Evolutionary conservation across 176 grass and related monocot genomes (phyloP).

Genomic region (Areca catechu): DNA sequence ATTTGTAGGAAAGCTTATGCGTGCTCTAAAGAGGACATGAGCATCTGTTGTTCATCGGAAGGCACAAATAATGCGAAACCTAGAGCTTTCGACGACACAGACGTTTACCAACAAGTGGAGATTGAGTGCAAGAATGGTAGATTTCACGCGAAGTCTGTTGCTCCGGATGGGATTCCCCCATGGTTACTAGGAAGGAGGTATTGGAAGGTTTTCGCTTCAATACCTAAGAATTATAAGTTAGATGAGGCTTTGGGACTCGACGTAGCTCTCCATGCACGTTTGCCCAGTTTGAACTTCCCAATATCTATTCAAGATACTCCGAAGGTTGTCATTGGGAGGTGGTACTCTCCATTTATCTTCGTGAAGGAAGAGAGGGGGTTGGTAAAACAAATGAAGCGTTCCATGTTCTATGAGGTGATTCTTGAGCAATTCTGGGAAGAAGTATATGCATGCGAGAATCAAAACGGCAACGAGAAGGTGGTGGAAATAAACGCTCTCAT

Average conservation of each 20-base stretch:
- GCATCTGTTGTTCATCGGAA: neutral
- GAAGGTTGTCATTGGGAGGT: neutral
- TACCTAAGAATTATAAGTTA: neutral
- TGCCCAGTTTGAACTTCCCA: slow-evolving; percentile 2
- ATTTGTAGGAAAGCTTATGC: slow-evolving; percentile 4
- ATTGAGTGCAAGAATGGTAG: neutral
- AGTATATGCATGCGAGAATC: neutral
- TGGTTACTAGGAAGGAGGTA: neutral
- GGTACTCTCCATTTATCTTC: slow-evolving; percentile 5
- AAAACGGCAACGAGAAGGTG: neutral
- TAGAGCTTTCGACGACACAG: slow-evolving; percentile 3
- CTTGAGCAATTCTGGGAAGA: slow-evolving; percentile 17
- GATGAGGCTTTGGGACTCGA: neutral
- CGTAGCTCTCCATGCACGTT: neutral
- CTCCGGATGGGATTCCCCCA: slow-evolving; percentile 8
- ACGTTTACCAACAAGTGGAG: slow-evolving; percentile 5
- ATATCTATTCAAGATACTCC: neutral
- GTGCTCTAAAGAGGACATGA: neutral
- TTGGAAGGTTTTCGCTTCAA: slow-evolving; percentile 4
- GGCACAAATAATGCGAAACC: neutral
- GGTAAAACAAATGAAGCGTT: slow-evolving; percentile 2
- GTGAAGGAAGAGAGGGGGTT: neutral
- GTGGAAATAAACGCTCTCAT: slow-evolving; percentile 11
- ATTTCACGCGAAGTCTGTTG: slow-evolving; percentile 8
- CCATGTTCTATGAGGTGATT: neutral